phyloP scores from a whole-genome alignment of 2,329 filamentous ascomycete species.

The Ophiostoma sp. region DNA sequence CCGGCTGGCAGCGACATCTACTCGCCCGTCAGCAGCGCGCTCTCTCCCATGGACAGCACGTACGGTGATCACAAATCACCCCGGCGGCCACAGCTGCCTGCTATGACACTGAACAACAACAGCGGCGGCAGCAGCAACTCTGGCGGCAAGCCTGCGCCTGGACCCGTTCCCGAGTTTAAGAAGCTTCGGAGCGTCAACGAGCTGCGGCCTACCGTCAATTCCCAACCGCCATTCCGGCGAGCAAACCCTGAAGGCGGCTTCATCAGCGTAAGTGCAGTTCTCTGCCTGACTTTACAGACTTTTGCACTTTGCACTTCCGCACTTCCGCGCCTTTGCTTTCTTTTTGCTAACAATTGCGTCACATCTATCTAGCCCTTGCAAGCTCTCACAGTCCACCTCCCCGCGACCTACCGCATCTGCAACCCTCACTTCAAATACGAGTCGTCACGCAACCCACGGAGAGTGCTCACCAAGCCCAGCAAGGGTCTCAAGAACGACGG shows the following conservation, averaged over 20 bases:
- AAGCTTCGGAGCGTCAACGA: constrained; percentile 73
- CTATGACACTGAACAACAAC: constrained; percentile 33
- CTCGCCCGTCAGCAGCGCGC: constrained; percentile 56
- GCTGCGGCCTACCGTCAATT: constrained; percentile 77
- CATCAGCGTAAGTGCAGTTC: constrained; percentile 72
- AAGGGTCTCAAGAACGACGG: constrained; percentile 98
- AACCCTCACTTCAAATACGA: constrained; percentile 99
- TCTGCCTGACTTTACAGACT: constrained; percentile 19
- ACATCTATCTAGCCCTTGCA: constrained; percentile 70
- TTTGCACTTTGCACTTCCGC: background rate
- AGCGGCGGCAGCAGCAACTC: constrained; percentile 22
- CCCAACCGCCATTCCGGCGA: constrained; percentile 85
- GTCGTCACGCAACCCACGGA: constrained; percentile 90
- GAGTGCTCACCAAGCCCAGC: constrained; percentile 96
- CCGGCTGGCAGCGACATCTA: constrained; percentile 68
- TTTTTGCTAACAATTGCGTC: constrained; percentile 19
- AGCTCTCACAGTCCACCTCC: constrained; percentile 89
- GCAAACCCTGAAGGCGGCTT: constrained; percentile 97
- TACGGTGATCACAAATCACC: constrained; percentile 61
- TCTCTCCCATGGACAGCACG: constrained; percentile 69
- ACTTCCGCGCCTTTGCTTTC: constrained; percentile 13
- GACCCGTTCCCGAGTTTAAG: constrained; percentile 83
- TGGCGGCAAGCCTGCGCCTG: constrained; percentile 46
- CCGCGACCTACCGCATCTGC: constrained; percentile 96
- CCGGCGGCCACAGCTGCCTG: constrained; percentile 41